Evolutionary conservation across 495 filamentous ascomycete species (phyloP).

Genomic region (Hypoxylon fragiforme): DNA sequence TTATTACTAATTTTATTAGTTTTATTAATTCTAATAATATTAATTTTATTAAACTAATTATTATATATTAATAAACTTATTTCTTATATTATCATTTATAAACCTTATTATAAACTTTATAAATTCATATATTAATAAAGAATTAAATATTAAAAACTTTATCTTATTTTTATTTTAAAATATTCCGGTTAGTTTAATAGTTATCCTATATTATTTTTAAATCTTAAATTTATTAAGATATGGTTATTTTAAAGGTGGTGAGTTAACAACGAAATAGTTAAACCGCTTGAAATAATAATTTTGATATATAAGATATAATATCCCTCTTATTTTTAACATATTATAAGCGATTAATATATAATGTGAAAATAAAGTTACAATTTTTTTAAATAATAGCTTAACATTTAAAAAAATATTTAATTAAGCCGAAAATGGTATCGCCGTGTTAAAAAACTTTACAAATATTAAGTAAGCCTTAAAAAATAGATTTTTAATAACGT

Average conservation of each 20-base stretch:
- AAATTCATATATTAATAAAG: no score
- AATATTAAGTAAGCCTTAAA: not conserved
- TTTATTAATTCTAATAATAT: no score
- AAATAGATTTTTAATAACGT: not conserved
- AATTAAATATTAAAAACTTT: no score
- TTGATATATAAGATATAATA: not conserved
- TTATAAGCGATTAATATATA: not conserved
- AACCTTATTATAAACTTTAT: no score
- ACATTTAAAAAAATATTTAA: not conserved
- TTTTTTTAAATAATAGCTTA: not conserved
- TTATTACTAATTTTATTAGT: no score
- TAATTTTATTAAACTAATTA: no score
- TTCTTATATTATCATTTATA: no score
- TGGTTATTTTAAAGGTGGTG: not conserved
- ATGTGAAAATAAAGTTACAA: not conserved
- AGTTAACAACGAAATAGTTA: not conserved
- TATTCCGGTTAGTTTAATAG: no score
- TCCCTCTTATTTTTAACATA: not conserved
- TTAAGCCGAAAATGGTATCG: not conserved
- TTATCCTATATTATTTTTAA: not conserved
- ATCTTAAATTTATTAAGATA: not conserved
- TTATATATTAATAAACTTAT: no score
- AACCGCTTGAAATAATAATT: not conserved
- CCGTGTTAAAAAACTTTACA: not conserved
- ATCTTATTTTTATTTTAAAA: no score